These are phyloP conservation scores for Colletotrichum sp. DNA, from an alignment of 2,329 filamentous ascomycete genomes.

Conservation along the genomic window DNA sequence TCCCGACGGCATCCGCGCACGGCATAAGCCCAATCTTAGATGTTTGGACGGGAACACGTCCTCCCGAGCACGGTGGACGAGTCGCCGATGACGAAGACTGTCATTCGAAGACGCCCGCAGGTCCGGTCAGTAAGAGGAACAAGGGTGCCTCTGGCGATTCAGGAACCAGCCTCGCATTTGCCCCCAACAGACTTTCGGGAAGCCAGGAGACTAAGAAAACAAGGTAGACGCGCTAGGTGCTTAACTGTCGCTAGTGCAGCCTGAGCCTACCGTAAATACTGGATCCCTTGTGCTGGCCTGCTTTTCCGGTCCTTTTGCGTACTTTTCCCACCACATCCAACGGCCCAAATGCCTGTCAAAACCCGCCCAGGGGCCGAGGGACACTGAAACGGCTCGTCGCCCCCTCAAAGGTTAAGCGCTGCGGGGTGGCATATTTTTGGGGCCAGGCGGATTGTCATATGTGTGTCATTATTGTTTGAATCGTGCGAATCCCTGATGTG, in stretches of 20 bases:
- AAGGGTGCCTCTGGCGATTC: not conserved
- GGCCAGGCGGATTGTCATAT: not conserved
- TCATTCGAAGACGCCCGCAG: not conserved
- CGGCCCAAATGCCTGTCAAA: not conserved
- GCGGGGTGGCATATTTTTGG: conserved; percentile 2
- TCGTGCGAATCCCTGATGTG: not conserved
- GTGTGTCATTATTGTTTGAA: conserved; percentile 18
- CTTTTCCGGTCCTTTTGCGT: not conserved
- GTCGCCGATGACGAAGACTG: not conserved
- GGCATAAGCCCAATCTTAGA: not conserved
- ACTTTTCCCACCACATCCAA: not conserved
- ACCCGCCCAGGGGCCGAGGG: not conserved
- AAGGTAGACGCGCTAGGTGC: not conserved
- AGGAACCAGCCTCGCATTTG: not conserved
- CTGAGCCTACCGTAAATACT: not conserved
- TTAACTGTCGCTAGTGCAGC: not conserved
- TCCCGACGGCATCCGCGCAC: not conserved
- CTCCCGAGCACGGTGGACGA: not conserved
- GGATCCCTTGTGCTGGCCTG: not conserved
- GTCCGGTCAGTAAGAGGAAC: not conserved
- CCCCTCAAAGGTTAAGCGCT: not conserved
- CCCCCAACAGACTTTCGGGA: not conserved
- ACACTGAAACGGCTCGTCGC: conserved; percentile 3
- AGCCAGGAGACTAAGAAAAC: not conserved
- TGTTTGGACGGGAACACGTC: not conserved